These are phyloP conservation scores for Fusarium verticillioides DNA, from an alignment of 2,329 filamentous ascomycete species.

Conservation along the genomic window DNA sequence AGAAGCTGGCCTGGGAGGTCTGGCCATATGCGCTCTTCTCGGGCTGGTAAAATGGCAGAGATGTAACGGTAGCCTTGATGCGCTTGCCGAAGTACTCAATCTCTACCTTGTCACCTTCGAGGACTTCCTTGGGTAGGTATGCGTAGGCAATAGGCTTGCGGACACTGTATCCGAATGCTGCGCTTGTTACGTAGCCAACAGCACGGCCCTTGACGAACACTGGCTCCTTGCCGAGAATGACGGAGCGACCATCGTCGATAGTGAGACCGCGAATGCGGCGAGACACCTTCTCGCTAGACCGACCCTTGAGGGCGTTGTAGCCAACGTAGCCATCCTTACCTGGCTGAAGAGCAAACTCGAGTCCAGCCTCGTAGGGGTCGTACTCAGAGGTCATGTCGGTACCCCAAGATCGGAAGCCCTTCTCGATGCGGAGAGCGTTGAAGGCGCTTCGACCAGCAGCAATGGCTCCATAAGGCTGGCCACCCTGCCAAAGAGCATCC, in stretches of 20 bases:
- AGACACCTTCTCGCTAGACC: conserved; percentile 49
- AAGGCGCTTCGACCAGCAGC: conserved; percentile 69
- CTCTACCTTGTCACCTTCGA: conserved; percentile 63
- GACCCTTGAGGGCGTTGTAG: conserved; percentile 57
- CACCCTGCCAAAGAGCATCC: conserved; percentile 67
- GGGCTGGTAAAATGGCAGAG: conserved; percentile 54
- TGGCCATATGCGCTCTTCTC: conserved; percentile 32
- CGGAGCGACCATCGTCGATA: conserved; percentile 65
- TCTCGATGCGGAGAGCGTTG: conserved; percentile 68
- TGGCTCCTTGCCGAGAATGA: conserved; percentile 71
- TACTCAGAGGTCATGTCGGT: conserved; percentile 70
- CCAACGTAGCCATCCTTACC: conserved; percentile 64
- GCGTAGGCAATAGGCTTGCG: conserved; percentile 69
- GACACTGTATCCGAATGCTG: conserved; percentile 69
- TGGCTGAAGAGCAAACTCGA: conserved; percentile 60
- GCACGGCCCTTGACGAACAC: conserved; percentile 61
- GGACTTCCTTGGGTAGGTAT: conserved; percentile 61
- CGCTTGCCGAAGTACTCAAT: conserved; percentile 70
- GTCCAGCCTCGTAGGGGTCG: conserved; percentile 68
- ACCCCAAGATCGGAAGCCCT: conserved; percentile 67
- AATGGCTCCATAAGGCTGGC: conserved; percentile 64
- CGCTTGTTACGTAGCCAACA: conserved; percentile 68
- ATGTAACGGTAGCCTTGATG: conserved; percentile 63
- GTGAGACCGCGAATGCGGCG: conserved; percentile 61
- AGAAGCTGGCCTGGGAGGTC: conserved; percentile 4